These are phyloP conservation scores for Plantago elongata DNA, from an alignment of 257 asterid species.

Conservation along the genomic window DNA sequence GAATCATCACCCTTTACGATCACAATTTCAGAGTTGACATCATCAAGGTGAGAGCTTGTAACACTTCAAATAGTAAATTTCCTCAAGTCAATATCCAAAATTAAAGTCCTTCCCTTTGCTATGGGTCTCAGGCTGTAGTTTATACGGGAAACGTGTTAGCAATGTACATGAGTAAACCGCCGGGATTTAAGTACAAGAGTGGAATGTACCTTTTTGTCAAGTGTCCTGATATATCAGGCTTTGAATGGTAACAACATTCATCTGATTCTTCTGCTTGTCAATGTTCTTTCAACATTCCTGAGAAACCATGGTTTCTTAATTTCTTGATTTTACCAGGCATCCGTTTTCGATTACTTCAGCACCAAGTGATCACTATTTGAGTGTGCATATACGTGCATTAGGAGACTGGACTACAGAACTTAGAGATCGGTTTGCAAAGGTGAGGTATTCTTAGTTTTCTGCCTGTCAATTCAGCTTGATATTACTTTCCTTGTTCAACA, in stretches of 20 bases:
- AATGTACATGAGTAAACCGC: conserved; percentile 75
- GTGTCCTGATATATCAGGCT: conserved; percentile 71
- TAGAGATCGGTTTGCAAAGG: conserved; percentile 55
- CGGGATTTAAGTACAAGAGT: conserved; percentile 82
- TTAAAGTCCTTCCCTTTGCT: not conserved
- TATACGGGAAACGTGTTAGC: conserved; percentile 89
- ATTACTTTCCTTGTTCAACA: not conserved
- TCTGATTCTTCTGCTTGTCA: not conserved
- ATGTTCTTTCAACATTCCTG: not conserved
- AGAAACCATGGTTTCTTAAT: not conserved
- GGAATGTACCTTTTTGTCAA: conserved; percentile 94
- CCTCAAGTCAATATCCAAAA: not conserved
- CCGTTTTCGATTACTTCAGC: conserved; percentile 97
- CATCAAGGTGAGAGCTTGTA: conserved; percentile 43
- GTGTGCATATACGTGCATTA: conserved; percentile 75
- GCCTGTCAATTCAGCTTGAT: not conserved
- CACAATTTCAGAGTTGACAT: conserved; percentile 48
- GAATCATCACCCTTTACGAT: conserved; percentile 58
- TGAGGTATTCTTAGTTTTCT: conserved; percentile 15
- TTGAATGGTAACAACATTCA: conserved; percentile 54
- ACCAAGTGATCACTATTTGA: conserved; percentile 75
- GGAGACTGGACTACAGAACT: conserved; percentile 98
- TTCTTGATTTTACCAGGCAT: conserved; percentile 48
- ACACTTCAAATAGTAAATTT: not conserved
- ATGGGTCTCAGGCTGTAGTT: conserved; percentile 60